Evolutionary conservation across 2,329 filamentous ascomycete species (phyloP), one percentile per base, ranked within the genome.

Genomic region (Rutstroemia sp.): DNA sequence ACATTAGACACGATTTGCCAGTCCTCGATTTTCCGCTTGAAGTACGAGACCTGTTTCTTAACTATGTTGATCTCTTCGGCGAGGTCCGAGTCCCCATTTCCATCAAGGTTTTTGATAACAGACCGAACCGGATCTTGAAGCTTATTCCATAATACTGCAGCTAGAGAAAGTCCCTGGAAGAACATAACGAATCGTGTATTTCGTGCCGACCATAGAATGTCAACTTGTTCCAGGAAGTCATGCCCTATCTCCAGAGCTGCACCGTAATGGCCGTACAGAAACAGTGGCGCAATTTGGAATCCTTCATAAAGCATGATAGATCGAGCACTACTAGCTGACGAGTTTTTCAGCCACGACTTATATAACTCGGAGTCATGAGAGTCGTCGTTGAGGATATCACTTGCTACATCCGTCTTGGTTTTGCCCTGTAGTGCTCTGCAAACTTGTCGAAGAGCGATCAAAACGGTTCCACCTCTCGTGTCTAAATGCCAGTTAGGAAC

Each of bases 381-480:
- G n/a, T 81, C 75, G 61, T 92, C 88, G 42, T 77, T 81, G 74
- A 92, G 79, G 10, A 91, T 76, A 17, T 78, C 74, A 0, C 75
- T 65, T 4, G 69, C 51, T 19, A 62, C 57, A 9, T 78, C 73
- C 10, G 73, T 70, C 2, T 71, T 71, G 0, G 88, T 92, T 69
- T 90, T 92, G 54, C 88, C 88, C 67, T 90, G 86, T 19, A 92
- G 71, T 21, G 88, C 86, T 49, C 86, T 80, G 51, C 78, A 80
- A 23, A 81, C 77, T 67, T 92, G 88, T 50, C 85, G 75, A 3
- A 86, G 76, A 2, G 80, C 78, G 58, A 87, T 80, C 6, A 92
- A 73, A 51, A 90, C 74, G 0, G 83, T 82, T 2, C 88, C 88
- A 16, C 88, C 88, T 57, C 87, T 78, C 1, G 86, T 79, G 64